phyloP scores from a whole-genome alignment of 1,284 basidiomycete genomes.

The Inonotus hispidus region DNA sequence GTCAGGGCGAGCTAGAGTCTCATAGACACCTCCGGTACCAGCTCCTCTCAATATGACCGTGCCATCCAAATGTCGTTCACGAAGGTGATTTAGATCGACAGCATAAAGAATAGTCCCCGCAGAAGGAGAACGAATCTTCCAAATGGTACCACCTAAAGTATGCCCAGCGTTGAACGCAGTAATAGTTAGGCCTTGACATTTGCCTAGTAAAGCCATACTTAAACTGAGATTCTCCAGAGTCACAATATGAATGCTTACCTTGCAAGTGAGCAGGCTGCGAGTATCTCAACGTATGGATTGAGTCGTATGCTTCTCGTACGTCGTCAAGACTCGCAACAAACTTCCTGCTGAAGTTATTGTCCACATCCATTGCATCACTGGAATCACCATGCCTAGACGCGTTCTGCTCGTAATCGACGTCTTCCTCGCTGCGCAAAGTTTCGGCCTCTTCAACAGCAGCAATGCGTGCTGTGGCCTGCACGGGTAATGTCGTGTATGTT shows the following conservation, averaged over 20 bases:
- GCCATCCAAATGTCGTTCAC: slow-evolving; percentile 93
- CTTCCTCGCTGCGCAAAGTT: slow-evolving; percentile 71
- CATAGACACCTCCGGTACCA: slow-evolving; percentile 69
- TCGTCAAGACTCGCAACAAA: slow-evolving; percentile 76
- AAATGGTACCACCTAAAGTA: slow-evolving; percentile 94
- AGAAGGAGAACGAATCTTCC: slow-evolving; percentile 97
- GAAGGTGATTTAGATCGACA: slow-evolving; percentile 95
- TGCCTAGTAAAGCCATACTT: slow-evolving; percentile 44
- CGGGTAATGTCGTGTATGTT: slow-evolving; percentile 94
- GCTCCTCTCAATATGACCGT: slow-evolving; percentile 77
- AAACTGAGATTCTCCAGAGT: slow-evolving; percentile 5
- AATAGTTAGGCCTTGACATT: slow-evolving; percentile 88
- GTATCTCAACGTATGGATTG: slow-evolving; percentile 88
- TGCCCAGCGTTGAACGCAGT: slow-evolving; percentile 97
- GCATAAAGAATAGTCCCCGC: slow-evolving; percentile 96
- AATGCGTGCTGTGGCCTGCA: slow-evolving; percentile 93
- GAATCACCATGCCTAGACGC: slow-evolving; percentile 27
- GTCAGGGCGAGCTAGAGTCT: slow-evolving; percentile 85
- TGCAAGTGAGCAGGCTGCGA: slow-evolving; percentile 94
- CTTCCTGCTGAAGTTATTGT: slow-evolving; percentile 35
- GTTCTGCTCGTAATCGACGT: slow-evolving; percentile 42
- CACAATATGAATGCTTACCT: slow-evolving; percentile 43
- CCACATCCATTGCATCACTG: slow-evolving; percentile 18
- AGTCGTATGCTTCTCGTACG: slow-evolving; percentile 93
- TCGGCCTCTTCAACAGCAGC: slow-evolving; percentile 83